phyloP scores from a whole-genome alignment of 176 grass and related monocot species.

The Triticum monococcum region DNA sequence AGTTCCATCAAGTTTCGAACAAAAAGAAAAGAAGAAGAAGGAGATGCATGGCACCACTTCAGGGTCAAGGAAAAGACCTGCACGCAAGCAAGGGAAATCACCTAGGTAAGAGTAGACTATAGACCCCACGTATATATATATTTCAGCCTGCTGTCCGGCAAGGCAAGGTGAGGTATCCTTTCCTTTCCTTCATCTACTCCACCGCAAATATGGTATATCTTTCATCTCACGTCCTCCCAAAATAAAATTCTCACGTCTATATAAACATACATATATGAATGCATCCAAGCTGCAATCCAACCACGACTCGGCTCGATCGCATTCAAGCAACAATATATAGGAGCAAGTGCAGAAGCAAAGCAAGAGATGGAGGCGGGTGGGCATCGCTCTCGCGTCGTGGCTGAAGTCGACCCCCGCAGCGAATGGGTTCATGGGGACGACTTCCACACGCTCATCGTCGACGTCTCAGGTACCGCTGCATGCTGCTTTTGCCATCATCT shows the following conservation, averaged over 20 bases:
- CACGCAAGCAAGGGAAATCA: neutral
- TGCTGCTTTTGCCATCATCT: neutral
- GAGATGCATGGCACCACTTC: neutral
- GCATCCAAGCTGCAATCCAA: neutral
- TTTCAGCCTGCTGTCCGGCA: neutral
- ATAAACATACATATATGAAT: slow-evolving; percentile 26
- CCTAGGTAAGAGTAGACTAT: neutral
- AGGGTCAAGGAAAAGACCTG: neutral
- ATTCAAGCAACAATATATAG: neutral
- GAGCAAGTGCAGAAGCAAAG: neutral
- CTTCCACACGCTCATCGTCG: slow-evolving; percentile 50
- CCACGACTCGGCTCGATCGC: neutral
- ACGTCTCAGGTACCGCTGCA: slow-evolving; percentile 37
- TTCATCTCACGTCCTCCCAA: slow-evolving; percentile 15
- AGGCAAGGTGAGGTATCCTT: slow-evolving; percentile 24
- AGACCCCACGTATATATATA: neutral
- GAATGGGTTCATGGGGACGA: slow-evolving; percentile 46
- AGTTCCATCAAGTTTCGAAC: neutral
- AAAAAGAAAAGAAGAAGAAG: neutral
- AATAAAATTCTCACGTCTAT: neutral
- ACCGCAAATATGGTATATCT: neutral
- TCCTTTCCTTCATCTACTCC: slow-evolving; percentile 26
- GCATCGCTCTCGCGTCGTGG: slow-evolving; percentile 16
- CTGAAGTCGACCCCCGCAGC: slow-evolving; percentile 48
- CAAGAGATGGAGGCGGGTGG: slow-evolving; percentile 35